Evolutionary conservation across 805 yeast genomes (phyloP).

Genomic region (Monosporozyma aquatica): DNA sequence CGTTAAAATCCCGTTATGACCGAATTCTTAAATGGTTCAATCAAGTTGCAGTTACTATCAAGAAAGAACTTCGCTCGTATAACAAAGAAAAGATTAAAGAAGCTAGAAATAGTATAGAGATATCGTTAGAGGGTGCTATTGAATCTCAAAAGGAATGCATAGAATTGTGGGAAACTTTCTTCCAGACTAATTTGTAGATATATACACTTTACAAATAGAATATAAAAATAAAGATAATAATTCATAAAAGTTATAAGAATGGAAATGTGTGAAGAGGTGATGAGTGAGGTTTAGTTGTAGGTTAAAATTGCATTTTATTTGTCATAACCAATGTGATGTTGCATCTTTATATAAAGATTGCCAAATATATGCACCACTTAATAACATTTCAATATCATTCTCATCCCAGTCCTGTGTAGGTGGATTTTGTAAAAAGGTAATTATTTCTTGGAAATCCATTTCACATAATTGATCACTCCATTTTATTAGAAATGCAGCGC

Average conservation of each 20-base stretch:
- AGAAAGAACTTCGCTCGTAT: slow-evolving; percentile 54
- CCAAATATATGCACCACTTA: slow-evolving; percentile 97
- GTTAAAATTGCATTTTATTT: too few relatives aligned
- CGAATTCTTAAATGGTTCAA: slow-evolving; percentile 52
- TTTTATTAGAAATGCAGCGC: slow-evolving; percentile 90
- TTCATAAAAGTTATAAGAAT: background rate
- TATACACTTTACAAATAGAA: too few relatives aligned
- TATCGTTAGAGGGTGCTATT: slow-evolving; percentile 79
- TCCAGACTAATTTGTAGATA: slow-evolving; percentile 38
- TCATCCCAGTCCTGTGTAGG: slow-evolving; percentile 84
- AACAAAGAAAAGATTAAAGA: slow-evolving; percentile 73
- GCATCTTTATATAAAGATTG: slow-evolving; percentile 87
- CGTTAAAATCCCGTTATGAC: slow-evolving; percentile 44
- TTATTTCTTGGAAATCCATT: slow-evolving; percentile 91
- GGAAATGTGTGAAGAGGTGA: too few relatives aligned
- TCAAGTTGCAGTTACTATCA: slow-evolving; percentile 56
- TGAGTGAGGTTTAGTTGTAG: too few relatives aligned
- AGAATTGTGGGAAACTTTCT: slow-evolving; percentile 83
- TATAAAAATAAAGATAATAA: background rate
- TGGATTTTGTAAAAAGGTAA: slow-evolving; percentile 82
- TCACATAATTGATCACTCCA: slow-evolving; percentile 70
- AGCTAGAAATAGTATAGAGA: slow-evolving; percentile 81
- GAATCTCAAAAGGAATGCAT: slow-evolving; percentile 90
- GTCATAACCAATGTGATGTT: slow-evolving; percentile 62
- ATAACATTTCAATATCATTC: slow-evolving; percentile 79